phyloP scores from a whole-genome alignment of 306 rosid species.

The Quercus gilva region DNA sequence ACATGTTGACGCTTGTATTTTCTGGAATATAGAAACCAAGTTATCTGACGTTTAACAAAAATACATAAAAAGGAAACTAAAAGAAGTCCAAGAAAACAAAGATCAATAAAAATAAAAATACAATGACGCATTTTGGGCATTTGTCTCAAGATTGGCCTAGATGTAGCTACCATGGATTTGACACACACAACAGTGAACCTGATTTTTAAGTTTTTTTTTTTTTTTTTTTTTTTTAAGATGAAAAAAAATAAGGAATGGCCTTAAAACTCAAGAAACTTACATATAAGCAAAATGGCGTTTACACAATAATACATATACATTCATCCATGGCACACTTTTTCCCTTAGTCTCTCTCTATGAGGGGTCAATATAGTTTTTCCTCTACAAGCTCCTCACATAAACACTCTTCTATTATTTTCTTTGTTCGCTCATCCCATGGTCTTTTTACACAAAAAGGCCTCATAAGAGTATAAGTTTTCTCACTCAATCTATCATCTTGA shows the following conservation, averaged over 20 bases:
- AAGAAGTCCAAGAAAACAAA: constrained; percentile 3
- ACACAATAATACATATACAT: too few species aligned
- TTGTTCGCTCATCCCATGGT: background rate
- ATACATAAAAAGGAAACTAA: constrained; percentile 1
- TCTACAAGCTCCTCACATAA: background rate
- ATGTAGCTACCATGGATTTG: background rate
- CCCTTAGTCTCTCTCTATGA: background rate
- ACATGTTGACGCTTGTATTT: constrained; percentile 67
- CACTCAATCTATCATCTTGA: constrained; percentile 8
- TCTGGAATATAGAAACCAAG: constrained; percentile 41
- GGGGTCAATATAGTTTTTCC: background rate
- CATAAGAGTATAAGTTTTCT: background rate
- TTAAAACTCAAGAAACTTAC: background rate
- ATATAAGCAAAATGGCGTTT: background rate
- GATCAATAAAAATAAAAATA: background rate
- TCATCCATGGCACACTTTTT: too few species aligned
- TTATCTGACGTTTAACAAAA: constrained; percentile 14
- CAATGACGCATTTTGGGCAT: background rate
- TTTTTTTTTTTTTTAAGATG: too few species aligned
- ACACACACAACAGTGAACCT: background rate
- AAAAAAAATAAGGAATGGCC: background rate
- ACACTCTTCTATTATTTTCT: background rate
- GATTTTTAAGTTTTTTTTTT: background rate
- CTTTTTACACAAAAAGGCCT: constrained; percentile 1
- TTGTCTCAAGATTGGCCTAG: background rate